Evolutionary conservation across 2,329 filamentous ascomycete genomes (phyloP), one percentile per base, ranked within the genome.

Genomic region (Diplodia intermedia): DNA sequence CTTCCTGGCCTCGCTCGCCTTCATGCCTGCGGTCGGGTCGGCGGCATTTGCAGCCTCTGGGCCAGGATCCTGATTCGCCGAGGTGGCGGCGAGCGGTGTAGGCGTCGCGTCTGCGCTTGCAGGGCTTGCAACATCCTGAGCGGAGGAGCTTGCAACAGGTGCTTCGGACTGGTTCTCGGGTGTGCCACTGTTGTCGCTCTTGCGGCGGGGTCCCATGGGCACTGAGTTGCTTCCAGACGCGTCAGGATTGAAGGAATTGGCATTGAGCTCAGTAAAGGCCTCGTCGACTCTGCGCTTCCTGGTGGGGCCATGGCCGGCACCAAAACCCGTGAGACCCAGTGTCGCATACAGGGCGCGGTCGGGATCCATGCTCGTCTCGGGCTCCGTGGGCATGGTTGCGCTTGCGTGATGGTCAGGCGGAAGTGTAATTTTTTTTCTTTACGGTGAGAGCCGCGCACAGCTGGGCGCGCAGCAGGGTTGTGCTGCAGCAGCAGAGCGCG

Each of bases 291-390:
- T 89, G 69, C 90, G 86, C 76, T 90, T 91, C 77, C 91, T 91
- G 53, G 83, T 80, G 71, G 85, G 82, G 11, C 80, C 78, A 71
- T 90, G 90, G 74, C 93, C 93, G 69, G 86, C 85, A 71, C 90
- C 90, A 75, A 94, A 94, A 68, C 86, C 85, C 9, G 88, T 85
- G 78, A 93, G 93, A 70, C 91, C 91, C 88, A 93, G 90, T 56
- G 86, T 84, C 52, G 86, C 85, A 26, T 89, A 88, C 77, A 92
- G 88, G 65, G 86, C 86, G 52, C 81, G 80, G 60, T 86, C 82
- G 23, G 80, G 74, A n/a, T 82, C 81, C 70, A 80, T 76, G 43
- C 18, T 12, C 12, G 33, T 11, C 12, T 56, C 31, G 2, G 31
- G 31, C 54, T 38, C 54, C 33, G 54, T 38, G 31, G 54, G 4